phyloP scores from a whole-genome alignment of 1,139 yeast species.

The Saccharomyces hybrid region DNA sequence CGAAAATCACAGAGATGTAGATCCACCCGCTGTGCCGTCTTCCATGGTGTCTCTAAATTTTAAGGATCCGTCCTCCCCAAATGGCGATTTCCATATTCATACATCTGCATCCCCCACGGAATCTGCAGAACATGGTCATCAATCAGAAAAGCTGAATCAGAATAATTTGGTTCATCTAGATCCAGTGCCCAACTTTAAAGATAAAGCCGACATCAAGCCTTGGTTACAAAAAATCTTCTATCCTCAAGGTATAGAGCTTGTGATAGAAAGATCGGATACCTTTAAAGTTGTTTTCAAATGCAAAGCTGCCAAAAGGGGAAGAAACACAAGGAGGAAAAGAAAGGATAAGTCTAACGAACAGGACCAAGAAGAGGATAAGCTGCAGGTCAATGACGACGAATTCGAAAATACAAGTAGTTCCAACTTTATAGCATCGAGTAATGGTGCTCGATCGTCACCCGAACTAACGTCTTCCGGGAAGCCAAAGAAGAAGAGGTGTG shows the following conservation, averaged over 20 bases:
- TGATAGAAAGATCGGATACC: conserved; percentile 63
- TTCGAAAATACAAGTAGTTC: background rate
- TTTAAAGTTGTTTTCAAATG: conserved; percentile 66
- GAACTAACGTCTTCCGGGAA: background rate
- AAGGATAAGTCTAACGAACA: background rate
- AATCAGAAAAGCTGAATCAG: conserved; percentile 16
- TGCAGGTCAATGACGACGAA: background rate
- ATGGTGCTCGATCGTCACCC: background rate
- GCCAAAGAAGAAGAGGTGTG: conserved; percentile 27
- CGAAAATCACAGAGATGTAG: background rate
- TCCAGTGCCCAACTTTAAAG: conserved; percentile 37
- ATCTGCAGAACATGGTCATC: conserved; percentile 5
- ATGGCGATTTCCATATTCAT: background rate
- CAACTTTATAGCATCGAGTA: background rate
- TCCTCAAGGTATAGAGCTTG: conserved; percentile 51
- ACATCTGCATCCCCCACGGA: background rate
- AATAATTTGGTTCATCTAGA: conserved; percentile 32
- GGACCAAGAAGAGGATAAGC: background rate
- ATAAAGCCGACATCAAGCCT: conserved; percentile 52
- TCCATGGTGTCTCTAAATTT: background rate
- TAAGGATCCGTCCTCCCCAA: background rate
- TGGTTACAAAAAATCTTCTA: conserved; percentile 51
- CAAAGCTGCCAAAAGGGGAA: conserved; percentile 37
- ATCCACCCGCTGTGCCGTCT: background rate
- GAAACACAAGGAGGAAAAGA: conserved; percentile 11